Evolutionary conservation across 176 grass and related monocot genomes (phyloP), one percentile per base, ranked within the genome.

Genomic region (Luzula sylvatica): DNA sequence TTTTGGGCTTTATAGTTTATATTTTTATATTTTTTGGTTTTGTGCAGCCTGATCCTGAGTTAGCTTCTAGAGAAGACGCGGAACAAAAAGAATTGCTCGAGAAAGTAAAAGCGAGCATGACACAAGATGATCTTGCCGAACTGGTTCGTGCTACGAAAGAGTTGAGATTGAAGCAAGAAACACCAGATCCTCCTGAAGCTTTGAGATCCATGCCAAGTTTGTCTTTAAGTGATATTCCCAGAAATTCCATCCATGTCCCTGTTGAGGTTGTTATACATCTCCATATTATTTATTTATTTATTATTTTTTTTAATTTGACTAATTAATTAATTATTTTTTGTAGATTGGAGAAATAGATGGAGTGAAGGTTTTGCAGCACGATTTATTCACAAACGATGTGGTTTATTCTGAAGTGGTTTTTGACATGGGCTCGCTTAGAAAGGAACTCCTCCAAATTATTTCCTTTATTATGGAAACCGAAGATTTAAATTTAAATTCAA

Each of bases 321-420:
- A 3, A 58, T 38, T 40, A 22, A 7, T 49, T 6, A 20, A 38
- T 66, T 72, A 5, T 11, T 19, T 23, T 47, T 20, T 76, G 50
- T 66, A 98, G 85, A 67, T 98, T 7, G 92, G 75, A 39, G 92
- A 98, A 75, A 75, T 98, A 74, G 85, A 80, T 12, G 92, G 92
- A 52, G 81, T 83, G 39, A 98, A 80, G 72, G 65, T 89, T 76
- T 85, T 98, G 78, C 92, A 90, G 60, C 92, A 98, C 65, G 92
- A 98, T 68, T 85, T 98, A 55, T 98, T 90, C 55, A 98, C 92
- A 41, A 98, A 98, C 76, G 85, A 98, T 60, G 81, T 98, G 15
- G 11, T 98, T 41, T 98, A 98, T 58, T 80, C 85, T 0, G 85
- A 98, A 77, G 75, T 82, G 74, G 78, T 90, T 65, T 90, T 98